Percentiles rank a stretch among this genome's conserved stretches.
Evolutionary conservation across 768 basidiomycete species (phyloP).

Genomic region (Trametes punicea): DNA sequence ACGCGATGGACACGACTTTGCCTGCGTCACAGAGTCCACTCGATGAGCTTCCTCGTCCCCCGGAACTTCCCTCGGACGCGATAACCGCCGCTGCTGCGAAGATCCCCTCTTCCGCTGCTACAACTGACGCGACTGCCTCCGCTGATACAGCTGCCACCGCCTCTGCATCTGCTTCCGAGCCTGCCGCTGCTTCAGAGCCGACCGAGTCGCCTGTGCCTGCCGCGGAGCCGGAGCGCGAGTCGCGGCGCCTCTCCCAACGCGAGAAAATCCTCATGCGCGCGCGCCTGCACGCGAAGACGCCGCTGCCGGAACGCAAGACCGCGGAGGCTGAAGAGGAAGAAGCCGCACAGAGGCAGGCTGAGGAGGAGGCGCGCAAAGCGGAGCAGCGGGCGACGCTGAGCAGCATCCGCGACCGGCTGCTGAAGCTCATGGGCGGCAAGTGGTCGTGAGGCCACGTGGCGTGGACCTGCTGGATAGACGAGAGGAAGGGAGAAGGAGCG

Average conservation of each 20-base stretch:
- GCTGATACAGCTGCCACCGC: not conserved
- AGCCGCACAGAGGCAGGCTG: conserved; percentile 5
- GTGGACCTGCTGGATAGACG: no score
- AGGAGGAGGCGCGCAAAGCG: not conserved
- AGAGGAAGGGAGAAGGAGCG: not conserved
- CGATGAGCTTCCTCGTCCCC: not conserved
- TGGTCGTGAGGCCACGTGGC: not conserved
- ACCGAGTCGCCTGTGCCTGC: not conserved
- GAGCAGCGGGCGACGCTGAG: conserved; percentile 4
- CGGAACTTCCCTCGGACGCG: not conserved
- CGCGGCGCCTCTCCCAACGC: conserved; percentile 9
- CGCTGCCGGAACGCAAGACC: conserved; percentile 17
- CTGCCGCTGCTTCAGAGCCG: not conserved
- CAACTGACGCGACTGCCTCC: not conserved
- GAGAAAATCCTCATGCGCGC: conserved; percentile 25
- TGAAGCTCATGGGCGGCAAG: conserved; percentile 23
- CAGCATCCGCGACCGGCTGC: conserved; percentile 19
- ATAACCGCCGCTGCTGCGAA: not conserved
- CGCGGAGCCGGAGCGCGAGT: not conserved
- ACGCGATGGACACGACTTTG: not conserved
- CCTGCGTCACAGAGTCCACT: not conserved
- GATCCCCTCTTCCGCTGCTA: not conserved
- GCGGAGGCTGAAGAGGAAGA: conserved; percentile 3
- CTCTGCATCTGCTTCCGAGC: not conserved
- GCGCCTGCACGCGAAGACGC: conserved; percentile 21